These are phyloP conservation scores for Pseudogymnoascus sp. DNA, from an alignment of 2,329 filamentous ascomycete genomes.

Conservation along the genomic window DNA sequence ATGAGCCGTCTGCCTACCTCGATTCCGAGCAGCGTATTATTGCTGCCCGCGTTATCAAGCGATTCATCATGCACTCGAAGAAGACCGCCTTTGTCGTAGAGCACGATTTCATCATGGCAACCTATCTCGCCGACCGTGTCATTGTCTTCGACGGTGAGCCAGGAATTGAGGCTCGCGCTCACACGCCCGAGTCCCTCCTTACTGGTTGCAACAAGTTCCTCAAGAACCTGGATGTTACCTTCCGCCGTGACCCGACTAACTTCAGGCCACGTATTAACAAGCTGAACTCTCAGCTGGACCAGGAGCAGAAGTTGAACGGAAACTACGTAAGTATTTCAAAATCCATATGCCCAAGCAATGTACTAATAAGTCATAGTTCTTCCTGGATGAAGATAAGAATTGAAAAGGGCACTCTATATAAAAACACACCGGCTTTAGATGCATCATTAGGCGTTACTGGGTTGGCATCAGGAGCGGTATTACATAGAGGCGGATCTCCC, in stretches of 20 bases:
- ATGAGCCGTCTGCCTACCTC: slow-evolving; percentile 94
- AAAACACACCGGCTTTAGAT: slow-evolving; percentile 27
- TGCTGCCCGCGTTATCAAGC: slow-evolving; percentile 94
- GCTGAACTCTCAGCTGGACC: slow-evolving; percentile 86
- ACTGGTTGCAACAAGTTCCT: slow-evolving; percentile 96
- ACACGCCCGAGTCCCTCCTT: slow-evolving; percentile 81
- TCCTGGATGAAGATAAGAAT: slow-evolving; percentile 73
- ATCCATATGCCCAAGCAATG: slow-evolving; percentile 12
- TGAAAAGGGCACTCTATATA: slow-evolving; percentile 53
- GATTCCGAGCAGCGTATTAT: slow-evolving; percentile 99
- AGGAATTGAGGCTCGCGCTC: slow-evolving; percentile 79
- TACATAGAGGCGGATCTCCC: slow-evolving; percentile 26
- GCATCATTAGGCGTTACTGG: slow-evolving; percentile 28
- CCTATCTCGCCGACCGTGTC: slow-evolving; percentile 74
- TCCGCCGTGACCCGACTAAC: slow-evolving; percentile 94
- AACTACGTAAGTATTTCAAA: slow-evolving; percentile 66
- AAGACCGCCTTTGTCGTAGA: slow-evolving; percentile 99
- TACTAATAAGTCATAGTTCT: slow-evolving; percentile 54
- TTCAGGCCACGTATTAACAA: slow-evolving; percentile 99
- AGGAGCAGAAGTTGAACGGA: slow-evolving; percentile 88
- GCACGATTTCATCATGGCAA: slow-evolving; percentile 99
- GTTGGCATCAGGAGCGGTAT: slow-evolving; percentile 22
- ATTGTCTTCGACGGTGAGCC: slow-evolving; percentile 97
- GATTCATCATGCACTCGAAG: slow-evolving; percentile 99
- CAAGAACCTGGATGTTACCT: slow-evolving; percentile 94